Evolutionary conservation across 768 basidiomycete species (phyloP), one percentile per base, ranked within the genome.

Genomic region (Russula virescens): DNA sequence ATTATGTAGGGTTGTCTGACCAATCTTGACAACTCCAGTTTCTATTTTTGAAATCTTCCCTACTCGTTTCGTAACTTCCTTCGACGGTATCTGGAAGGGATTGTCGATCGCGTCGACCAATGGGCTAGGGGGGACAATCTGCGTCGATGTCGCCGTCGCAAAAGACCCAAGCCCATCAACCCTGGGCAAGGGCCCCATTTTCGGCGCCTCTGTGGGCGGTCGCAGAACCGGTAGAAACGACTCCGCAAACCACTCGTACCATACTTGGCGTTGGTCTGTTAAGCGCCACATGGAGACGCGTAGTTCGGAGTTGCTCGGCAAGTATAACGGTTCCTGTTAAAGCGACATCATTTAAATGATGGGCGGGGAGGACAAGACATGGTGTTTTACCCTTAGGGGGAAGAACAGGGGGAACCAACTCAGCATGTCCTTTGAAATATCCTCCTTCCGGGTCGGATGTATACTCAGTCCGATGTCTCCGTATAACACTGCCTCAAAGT

Each of bases 381-480:
- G 21, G 31, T 47, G 73, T 83, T 83, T 34, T 62, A 89, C 94
- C 75, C 86, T 89, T 72, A 98, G 84, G 2, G 97, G 97, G 75
- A 99, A 96, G 76, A 93, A 97, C 21, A 98, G 75, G 0, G 97
- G 97, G 76, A 99, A 99, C 97, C 97, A 99, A 71, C 95, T 98
- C 69, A 98, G 79, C 97, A 99, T 99, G 68, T 98, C 88, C 69
- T 91, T 94, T 9, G 93, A 94, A 58, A 95, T 80, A 50, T 83
- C 79, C 28, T 92, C 88, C 71, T 89, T 92, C 52, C 87, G 84
- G 56, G 90, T 83, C 0, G 97, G 97, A 71, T 98, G 96, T 46
- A 97, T 98, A 69, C 92, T 97, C 26, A 98, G 76, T 0, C 94
- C 92, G 23, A 98, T 79, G 64, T 88, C 86, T n/a, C 83, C 85